phyloP scores from a whole-genome alignment of 192 early-diverging fungal species.

The Podila epicladia region DNA sequence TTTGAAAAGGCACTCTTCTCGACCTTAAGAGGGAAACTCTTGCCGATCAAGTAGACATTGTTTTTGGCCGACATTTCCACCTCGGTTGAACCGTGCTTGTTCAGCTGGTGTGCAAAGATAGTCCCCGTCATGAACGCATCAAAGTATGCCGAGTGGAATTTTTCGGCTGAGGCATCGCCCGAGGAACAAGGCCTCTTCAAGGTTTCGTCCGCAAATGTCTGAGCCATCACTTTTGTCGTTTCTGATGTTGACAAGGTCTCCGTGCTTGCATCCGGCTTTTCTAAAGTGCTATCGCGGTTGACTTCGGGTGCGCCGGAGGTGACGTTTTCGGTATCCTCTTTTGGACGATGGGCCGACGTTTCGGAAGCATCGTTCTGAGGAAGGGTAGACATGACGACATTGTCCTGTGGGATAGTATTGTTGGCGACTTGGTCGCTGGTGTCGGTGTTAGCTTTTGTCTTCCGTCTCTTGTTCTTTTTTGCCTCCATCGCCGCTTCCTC shows the following conservation, averaged over 20 bases:
- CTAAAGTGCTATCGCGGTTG: neutral
- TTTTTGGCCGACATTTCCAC: conserved; percentile 59
- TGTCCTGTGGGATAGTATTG: neutral
- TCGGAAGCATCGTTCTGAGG: neutral
- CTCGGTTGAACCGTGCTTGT: conserved; percentile 34
- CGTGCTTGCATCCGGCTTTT: neutral
- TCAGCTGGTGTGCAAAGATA: conserved; percentile 76
- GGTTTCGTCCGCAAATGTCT: too few species aligned
- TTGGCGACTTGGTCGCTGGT: neutral
- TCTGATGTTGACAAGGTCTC: neutral
- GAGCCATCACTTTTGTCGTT: too few species aligned
- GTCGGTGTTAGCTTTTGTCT: conserved; percentile 11
- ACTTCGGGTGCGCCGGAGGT: neutral
- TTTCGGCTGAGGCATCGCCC: conserved; percentile 31
- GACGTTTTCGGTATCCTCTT: conserved; percentile 13
- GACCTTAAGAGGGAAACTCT: conserved; percentile 74
- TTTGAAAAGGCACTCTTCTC: conserved; percentile 69
- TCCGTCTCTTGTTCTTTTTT: conserved; percentile 50
- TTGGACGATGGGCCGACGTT: conserved; percentile 1
- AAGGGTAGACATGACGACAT: neutral
- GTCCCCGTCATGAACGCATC: conserved; percentile 98
- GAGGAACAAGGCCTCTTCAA: too few species aligned
- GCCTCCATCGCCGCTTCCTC: conserved; percentile 57
- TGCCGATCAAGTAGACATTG: conserved; percentile 89
- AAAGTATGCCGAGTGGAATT: conserved; percentile 91